Base-by-base conservation (phyloP, 805 yeast genomes). In the Candida arabinofermentans region DNA sequence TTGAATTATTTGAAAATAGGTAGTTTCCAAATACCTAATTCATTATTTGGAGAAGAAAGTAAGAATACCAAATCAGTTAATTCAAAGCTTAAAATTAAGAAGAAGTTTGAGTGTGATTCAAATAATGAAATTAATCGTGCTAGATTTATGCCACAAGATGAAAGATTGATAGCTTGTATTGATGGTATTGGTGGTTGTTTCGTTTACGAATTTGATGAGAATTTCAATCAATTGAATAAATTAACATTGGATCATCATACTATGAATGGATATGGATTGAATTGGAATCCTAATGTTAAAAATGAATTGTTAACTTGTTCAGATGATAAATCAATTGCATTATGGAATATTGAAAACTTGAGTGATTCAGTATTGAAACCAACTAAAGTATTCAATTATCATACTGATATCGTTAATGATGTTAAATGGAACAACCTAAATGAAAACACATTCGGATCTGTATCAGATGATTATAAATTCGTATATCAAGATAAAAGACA, bases 91-190 rank as follows among this genome's bases (percentile, higher is more conserved):
- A 81, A 74, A 49, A 77, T 83, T 24, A 64, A 68, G 29, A 77
- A 79, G 56, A 85, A 85, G 57, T 74, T 74, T 48, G 70, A 69
- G 45, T 85, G 81, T 49, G 68, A 70, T n/a, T n/a, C n/a, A n/a
- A n/a, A n/a, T 10, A 63, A 67, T n/a, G 95, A 86, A 58, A 75
- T 85, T 17, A 84, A 85, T 51, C 69, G 91, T 45, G 87, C 86
- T 8, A 72, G 90, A 34, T 77, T 74, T 48, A 75, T 78, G 75
- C 89, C 89, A 2, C 83, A 78, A 45, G 68, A 77, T 41, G 60
- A 78, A 3, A 66, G 62, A 17, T 52, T 72, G 0, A 70, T 84
- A 8, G 82, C 86, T 8, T 78, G 90, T 0, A 82, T 86, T 36
- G 78, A 79, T 47, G 91, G 89, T 0, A 54, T 55, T 3, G 95